Evolutionary conservation across 2,329 filamentous ascomycete species (phyloP), one percentile per base, ranked within the genome.

Genomic region (Penicillium sp.): DNA sequence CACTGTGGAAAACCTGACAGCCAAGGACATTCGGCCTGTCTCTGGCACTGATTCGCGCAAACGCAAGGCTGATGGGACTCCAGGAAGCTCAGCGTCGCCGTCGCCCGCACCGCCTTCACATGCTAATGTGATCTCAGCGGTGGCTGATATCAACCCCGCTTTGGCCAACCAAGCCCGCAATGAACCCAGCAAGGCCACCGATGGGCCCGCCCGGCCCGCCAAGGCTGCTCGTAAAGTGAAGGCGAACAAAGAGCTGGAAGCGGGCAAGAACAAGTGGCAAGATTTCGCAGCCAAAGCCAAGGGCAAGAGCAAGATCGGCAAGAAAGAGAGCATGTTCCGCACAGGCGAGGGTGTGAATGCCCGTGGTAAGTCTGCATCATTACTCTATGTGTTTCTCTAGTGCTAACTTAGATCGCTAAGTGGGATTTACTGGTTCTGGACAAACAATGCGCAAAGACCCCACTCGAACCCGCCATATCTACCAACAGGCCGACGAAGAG

Each of bases 261-360:
- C 87, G 60, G 88, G 89, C 69, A 96, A 96, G 80, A 89, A 79
- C 69, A 96, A 94, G 71, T 99, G 94, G 94, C 89, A 97, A 71
- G 90, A 95, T 61, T 99, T 96, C 74, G 89, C 86, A 62, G 81
- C 82, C 67, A 96, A 95, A 72, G 79, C 79, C 56, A 86, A 85
- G 70, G 72, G 82, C 68, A 96, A 95, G 73, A 79, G 81, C 56
- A 86, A 85, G 69, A 72, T 79, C 56, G 77, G 79, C n/a, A 92
- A 90, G 78, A 96, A 96, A 77, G 90, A 96, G 47, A 96, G 91
- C 81, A 97, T 97, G 92, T 97, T 97, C 73, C 87, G 92, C 45
- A 97, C 92, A 2, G 91, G 92, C 0, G 92, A 96, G 29, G 88
- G 90, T 58, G 83, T 94, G 23, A 85, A 90, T 67, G 92, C 89